These are phyloP conservation scores for Dactylorhiza incarnata DNA, from an alignment of 106 monocot species.

Conservation along the genomic window DNA sequence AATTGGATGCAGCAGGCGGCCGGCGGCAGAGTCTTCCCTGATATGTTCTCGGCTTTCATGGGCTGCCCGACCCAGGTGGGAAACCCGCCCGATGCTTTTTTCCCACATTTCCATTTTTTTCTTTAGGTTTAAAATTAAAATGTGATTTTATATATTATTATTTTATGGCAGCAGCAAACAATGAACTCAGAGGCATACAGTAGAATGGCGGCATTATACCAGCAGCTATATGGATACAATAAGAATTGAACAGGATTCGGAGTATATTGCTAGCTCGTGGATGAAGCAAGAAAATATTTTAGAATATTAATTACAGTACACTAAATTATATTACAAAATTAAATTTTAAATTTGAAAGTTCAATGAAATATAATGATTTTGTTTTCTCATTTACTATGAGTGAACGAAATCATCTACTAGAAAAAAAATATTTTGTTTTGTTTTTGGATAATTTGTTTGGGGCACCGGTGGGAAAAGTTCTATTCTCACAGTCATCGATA, in stretches of 20 bases:
- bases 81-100: background rate
- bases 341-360: no score
- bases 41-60: conserved; percentile 37
- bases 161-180: conserved; percentile 18
- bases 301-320: no score
- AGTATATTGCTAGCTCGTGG: no score
- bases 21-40: conserved; percentile 4
- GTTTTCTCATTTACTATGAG: no score
- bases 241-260: background rate
- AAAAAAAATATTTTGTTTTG: no score
- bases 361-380: no score
- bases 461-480: no score
- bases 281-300: no score
- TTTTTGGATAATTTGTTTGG: no score
- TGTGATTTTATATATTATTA: background rate
- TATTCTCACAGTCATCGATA: no score
- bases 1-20: conserved; percentile 13
- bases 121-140: background rate
- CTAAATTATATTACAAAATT: no score
- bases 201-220: conserved; percentile 47
- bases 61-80: conserved; percentile 45
- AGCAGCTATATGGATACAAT: conserved; percentile 29
- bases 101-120: background rate
- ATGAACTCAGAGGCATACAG: conserved; percentile 42
- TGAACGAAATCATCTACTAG: no score